A percentile compares a stretch with the other conserved stretches of the same genome.
phyloP scores from a whole-genome alignment of 352 stramenopile genomes.

The Sclerospora graminicola region DNA sequence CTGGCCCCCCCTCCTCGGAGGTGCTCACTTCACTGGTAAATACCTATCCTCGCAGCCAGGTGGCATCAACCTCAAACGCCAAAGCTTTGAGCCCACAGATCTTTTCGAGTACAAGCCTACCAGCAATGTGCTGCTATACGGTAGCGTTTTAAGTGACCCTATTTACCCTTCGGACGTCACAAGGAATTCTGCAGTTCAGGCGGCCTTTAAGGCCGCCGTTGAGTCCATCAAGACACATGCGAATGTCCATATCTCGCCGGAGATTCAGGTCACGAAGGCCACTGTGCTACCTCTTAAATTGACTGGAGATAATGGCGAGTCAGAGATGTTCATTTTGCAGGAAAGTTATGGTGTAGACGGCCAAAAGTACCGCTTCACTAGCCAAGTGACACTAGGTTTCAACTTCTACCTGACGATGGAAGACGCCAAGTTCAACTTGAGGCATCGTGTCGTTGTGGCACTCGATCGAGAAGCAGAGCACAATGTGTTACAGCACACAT shows the following conservation, averaged over 20 bases:
- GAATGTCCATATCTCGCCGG: conserved; percentile 31
- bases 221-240: conserved; percentile 26
- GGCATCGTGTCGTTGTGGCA: conserved; percentile 50
- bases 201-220: conserved; percentile 30
- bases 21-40: conserved; percentile 41
- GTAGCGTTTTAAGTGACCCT: conserved; percentile 41
- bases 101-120: conserved; percentile 32
- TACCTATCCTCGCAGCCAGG: conserved; percentile 47
- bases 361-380: conserved; percentile 36
- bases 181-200: conserved; percentile 31
- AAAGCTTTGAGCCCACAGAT: conserved; percentile 47
- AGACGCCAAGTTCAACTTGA: conserved; percentile 39
- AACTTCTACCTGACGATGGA: conserved; percentile 66
- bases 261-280: conserved; percentile 21
- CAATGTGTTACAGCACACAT: conserved; percentile 71
- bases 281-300: conserved; percentile 36
- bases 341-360: conserved; percentile 25
- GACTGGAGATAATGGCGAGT: conserved; percentile 59
- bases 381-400: conserved; percentile 55
- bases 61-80: conserved; percentile 26
- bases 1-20: conserved; percentile 38
- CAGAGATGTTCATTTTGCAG: conserved; percentile 60
- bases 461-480: conserved; percentile 60
- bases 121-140: conserved; percentile 47
- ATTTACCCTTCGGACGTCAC: conserved; percentile 17